Conservation (phyloP, 768 basidiomycete genomes). For the Terana coerulea region DNA sequence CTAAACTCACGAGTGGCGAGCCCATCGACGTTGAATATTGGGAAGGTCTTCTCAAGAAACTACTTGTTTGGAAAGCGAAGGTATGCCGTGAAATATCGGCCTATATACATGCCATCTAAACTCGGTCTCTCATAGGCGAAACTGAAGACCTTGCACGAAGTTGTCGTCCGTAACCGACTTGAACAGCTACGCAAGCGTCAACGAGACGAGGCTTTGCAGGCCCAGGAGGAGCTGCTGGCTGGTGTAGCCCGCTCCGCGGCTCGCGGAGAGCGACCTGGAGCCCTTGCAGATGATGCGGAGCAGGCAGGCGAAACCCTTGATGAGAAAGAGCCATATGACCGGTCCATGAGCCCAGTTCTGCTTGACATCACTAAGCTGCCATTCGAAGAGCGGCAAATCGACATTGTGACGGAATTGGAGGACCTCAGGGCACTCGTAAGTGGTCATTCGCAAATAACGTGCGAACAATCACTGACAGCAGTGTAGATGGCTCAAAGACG, state of each 20-base stretch:
- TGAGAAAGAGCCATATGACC: constrained; percentile 75
- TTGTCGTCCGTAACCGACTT: constrained; percentile 92
- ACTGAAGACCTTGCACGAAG: constrained; percentile 88
- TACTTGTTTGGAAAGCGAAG: constrained; percentile 97
- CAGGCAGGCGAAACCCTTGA: constrained; percentile 39
- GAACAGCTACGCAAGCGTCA: constrained; percentile 96
- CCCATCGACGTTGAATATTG: constrained; percentile 98
- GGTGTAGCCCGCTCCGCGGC: constrained; percentile 66
- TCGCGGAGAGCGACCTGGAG: constrained; percentile 38
- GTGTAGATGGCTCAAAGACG: constrained; percentile 74
- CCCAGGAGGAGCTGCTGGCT: constrained; percentile 85
- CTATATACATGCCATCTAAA: constrained; percentile 2
- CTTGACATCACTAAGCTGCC: constrained; percentile 68
- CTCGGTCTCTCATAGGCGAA: constrained; percentile 64
- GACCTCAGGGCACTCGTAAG: constrained; percentile 64
- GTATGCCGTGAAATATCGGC: constrained; percentile 33
- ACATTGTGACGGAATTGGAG: constrained; percentile 67
- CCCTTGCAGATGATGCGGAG: constrained; percentile 32
- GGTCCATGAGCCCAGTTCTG: constrained; percentile 81
- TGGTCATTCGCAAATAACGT: constrained; percentile 15
- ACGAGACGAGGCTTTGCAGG: constrained; percentile 91
- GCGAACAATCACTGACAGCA: constrained; percentile 2
- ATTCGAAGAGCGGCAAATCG: constrained; percentile 77
- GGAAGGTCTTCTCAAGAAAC: constrained; percentile 87
- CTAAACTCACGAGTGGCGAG: constrained; percentile 87